Percentiles rank a stretch among this genome's conserved stretches.
Conservation (phyloP, 2,329 filamentous ascomycete genomes). For the Trichoderma asperellum region DNA sequence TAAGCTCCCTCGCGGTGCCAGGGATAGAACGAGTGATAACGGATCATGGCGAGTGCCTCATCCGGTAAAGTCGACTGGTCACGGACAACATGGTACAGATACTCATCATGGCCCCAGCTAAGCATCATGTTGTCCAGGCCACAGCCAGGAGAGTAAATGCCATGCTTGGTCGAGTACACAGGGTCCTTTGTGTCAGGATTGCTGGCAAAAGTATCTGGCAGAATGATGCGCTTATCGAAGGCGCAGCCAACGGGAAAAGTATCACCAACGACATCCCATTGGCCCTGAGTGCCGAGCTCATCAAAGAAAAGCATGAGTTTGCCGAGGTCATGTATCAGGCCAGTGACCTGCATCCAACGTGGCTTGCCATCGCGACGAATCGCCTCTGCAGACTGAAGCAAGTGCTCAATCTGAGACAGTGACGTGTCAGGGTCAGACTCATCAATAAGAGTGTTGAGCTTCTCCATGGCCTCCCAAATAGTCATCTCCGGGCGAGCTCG, state of each 20-base stretch:
- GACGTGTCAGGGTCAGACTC: conserved; percentile 89
- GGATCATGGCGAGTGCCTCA: conserved; percentile 88
- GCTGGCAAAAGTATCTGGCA: conserved; percentile 72
- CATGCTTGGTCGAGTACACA: conserved; percentile 74
- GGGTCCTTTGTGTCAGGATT: conserved; percentile 76
- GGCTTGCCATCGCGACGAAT: conserved; percentile 84
- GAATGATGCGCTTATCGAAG: conserved; percentile 78
- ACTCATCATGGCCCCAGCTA: conserved; percentile 88
- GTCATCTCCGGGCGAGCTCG: conserved; percentile 72
- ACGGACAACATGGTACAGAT: conserved; percentile 84
- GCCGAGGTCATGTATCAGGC: conserved; percentile 78
- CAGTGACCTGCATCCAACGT: conserved; percentile 79
- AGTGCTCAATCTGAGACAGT: conserved; percentile 85
- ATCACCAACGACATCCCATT: conserved; percentile 93
- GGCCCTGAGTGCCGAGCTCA: conserved; percentile 66
- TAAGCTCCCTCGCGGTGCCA: conserved; percentile 88
- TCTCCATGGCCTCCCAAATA: conserved; percentile 91
- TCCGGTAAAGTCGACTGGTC: conserved; percentile 77
- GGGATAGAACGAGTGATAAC: conserved; percentile 91
- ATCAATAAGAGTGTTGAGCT: conserved; percentile 87
- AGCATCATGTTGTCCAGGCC: conserved; percentile 88
- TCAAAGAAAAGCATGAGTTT: conserved; percentile 82
- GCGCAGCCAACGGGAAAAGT: conserved; percentile 79
- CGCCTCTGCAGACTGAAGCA: conserved; percentile 86
- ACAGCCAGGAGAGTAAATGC: conserved; percentile 79